Conservation (phyloP, 2,329 filamentous ascomycete genomes). For the Nigrospora osmanthi region DNA sequence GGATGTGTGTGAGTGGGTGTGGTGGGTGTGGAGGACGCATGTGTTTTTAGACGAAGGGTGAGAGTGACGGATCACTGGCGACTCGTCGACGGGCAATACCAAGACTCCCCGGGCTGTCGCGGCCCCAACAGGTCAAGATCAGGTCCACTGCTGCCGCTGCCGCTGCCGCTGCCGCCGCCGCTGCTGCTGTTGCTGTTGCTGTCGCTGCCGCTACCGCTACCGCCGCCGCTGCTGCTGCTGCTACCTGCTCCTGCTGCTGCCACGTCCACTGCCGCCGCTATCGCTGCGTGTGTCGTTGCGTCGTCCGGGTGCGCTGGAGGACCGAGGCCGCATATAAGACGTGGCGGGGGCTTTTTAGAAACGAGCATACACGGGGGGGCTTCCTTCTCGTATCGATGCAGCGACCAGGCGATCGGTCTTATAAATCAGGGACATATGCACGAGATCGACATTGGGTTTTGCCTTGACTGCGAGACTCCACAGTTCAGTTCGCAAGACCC, state of each 20-base stretch:
- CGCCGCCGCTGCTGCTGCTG: not conserved
- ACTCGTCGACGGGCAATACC: too few species aligned
- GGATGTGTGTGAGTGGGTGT: too few species aligned
- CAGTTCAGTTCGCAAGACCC: too few species aligned
- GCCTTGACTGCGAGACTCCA: not conserved
- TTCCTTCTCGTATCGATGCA: not conserved
- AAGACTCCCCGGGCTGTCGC: too few species aligned
- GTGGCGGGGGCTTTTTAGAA: conserved; percentile 1
- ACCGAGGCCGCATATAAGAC: conserved; percentile 1
- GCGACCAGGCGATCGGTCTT: not conserved
- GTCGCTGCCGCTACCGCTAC: not conserved
- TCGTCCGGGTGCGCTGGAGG: not conserved
- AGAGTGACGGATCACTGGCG: too few species aligned
- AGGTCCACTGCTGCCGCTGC: too few species aligned
- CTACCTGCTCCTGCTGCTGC: not conserved
- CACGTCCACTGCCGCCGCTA: not conserved
- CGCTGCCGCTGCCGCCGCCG: not conserved
- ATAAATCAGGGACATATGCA: conserved; percentile 1
- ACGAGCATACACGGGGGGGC: conserved; percentile 1
- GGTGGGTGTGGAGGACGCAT: too few species aligned
- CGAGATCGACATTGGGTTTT: conserved; percentile 1
- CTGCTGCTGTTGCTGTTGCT: not conserved
- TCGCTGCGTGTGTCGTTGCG: too few species aligned
- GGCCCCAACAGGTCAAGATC: too few species aligned
- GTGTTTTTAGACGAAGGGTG: too few species aligned